Percentiles rank a stretch among this genome's conserved stretches.
Conservation (phyloP, 1,284 basidiomycete species). For the Apiotrichum akiyoshidainum region DNA sequence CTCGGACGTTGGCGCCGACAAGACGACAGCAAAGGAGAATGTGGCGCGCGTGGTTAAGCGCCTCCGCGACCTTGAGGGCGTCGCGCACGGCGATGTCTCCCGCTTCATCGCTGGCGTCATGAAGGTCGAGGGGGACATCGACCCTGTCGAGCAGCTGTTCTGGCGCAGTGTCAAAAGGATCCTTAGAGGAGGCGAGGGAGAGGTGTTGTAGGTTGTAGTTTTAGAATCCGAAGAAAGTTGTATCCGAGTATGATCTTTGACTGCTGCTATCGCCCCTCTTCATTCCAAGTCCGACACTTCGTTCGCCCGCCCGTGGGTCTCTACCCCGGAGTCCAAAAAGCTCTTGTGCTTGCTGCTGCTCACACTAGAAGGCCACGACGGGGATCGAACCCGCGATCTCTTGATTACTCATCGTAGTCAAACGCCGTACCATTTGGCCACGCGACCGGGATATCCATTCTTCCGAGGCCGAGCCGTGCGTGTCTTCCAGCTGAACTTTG, state of each 20-base stretch:
- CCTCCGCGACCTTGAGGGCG: constrained; percentile 42
- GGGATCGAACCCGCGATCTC: not conserved
- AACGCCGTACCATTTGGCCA: too few species aligned
- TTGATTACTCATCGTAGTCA: too few species aligned
- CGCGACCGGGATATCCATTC: too few species aligned
- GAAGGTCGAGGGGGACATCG: constrained; percentile 42
- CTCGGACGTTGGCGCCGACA: constrained; percentile 14
- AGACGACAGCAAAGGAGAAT: constrained; percentile 38
- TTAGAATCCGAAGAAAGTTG: not conserved
- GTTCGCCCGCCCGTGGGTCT: too few species aligned
- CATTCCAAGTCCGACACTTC: too few species aligned
- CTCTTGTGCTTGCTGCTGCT: not conserved
- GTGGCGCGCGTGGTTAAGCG: constrained; percentile 43
- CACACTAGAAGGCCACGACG: not conserved
- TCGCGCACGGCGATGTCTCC: constrained; percentile 39
- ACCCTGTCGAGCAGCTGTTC: constrained; percentile 42
- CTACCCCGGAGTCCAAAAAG: not conserved
- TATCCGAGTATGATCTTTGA: not conserved
- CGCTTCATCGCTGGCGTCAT: constrained; percentile 34
- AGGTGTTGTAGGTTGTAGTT: constrained; percentile 30
- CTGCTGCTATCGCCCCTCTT: too few species aligned
- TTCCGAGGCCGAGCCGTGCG: too few species aligned
- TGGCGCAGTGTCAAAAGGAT: constrained; percentile 44
- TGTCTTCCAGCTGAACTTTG: too few species aligned
- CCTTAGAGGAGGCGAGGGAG: constrained; percentile 37